Base-by-base conservation (phyloP, 192 early-diverging fungal species). In the Coemansia sp. region DNA sequence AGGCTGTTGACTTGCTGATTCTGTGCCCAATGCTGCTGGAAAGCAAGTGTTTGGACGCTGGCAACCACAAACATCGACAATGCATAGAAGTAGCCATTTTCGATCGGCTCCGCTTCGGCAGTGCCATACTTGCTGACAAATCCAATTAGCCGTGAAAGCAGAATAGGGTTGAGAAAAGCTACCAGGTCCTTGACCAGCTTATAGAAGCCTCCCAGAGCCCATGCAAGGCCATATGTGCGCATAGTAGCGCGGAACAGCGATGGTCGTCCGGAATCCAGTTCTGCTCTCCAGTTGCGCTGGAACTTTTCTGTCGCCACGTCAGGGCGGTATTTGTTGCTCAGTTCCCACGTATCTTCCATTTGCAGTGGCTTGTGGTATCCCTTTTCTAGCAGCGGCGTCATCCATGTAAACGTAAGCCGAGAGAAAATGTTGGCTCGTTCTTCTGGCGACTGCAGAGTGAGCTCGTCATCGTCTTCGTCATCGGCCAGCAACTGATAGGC, bases 21-120 rank as follows among this genome's bases (percentile, higher is more conserved):
- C 47, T 88, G 80, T 52, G 90, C 87, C 76, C 96, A 96, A 78
- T 96, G 96, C 62, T 94, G 93, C 69, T 96, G 91, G 50, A 94
- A 80, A 3, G 94, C 79, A 37, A 88, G 71, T 1, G 92, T 92
- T 68, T 98, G 94, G 5, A 81, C 59, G 14, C 91, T 57, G 60
- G 92, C 91, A 31, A 87, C 84, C 5, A 82, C 15, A 50, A 98
- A 86, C 92, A 98, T 96, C 23, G 86, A 57, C 2, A 82, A 28
- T 26, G 94, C 92, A 55, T 94, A 93, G 35, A 83, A 69, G 59
- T 91, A 84, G 28, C 96, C 94, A 33, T 86, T 68, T 20, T 88
- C 86, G 5, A 88, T 53, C 4, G 91, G 88, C 53, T 86, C 74
- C 3, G 81, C 83, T 2, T 63, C 55, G 19, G 73, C 53, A 15